Percentiles rank a stretch among this genome's conserved stretches.
phyloP scores from a whole-genome alignment of 2,329 filamentous ascomycete genomes.

The Penicillium sp. region DNA sequence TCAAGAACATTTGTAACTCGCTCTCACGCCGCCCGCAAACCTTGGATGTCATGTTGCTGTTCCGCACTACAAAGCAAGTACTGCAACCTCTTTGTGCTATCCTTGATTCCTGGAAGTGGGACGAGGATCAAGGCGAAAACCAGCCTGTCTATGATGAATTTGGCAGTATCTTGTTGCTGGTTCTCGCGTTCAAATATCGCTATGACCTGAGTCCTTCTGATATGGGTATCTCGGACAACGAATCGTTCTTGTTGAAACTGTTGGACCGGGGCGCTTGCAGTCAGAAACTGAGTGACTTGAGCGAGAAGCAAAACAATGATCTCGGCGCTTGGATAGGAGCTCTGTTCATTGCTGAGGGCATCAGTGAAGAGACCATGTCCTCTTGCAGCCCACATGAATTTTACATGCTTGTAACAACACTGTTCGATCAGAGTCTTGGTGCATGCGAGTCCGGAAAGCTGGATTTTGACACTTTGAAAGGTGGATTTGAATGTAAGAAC shows the following conservation, averaged over 20 bases:
- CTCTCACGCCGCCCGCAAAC: conserved; percentile 55
- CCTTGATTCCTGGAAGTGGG: conserved; percentile 63
- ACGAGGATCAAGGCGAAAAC: conserved; percentile 63
- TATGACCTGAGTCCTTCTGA: conserved; percentile 54
- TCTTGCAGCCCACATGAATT: conserved; percentile 64
- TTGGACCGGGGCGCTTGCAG: conserved; percentile 48
- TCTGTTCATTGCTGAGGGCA: conserved; percentile 61
- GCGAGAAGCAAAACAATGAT: conserved; percentile 56
- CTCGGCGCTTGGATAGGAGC: conserved; percentile 61
- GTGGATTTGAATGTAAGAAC: conserved; percentile 59
- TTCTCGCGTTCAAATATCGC: conserved; percentile 57
- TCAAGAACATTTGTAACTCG: conserved; percentile 60
- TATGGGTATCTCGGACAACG: conserved; percentile 49
- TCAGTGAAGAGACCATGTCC: conserved; percentile 63
- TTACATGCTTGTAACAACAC: conserved; percentile 60
- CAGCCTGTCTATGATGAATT: conserved; percentile 67
- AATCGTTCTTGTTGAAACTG: conserved; percentile 57
- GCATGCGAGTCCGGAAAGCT: conserved; percentile 57
- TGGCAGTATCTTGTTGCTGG: conserved; percentile 58
- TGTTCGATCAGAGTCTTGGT: conserved; percentile 60
- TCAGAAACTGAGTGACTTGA: conserved; percentile 51
- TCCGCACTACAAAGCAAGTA: conserved; percentile 56
- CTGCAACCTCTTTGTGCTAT: conserved; percentile 58
- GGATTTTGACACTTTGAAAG: conserved; percentile 58
- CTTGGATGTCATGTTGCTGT: conserved; percentile 60